Conservation (phyloP, 31 red algal species). For the Bonnemaisonia californica region DNA sequence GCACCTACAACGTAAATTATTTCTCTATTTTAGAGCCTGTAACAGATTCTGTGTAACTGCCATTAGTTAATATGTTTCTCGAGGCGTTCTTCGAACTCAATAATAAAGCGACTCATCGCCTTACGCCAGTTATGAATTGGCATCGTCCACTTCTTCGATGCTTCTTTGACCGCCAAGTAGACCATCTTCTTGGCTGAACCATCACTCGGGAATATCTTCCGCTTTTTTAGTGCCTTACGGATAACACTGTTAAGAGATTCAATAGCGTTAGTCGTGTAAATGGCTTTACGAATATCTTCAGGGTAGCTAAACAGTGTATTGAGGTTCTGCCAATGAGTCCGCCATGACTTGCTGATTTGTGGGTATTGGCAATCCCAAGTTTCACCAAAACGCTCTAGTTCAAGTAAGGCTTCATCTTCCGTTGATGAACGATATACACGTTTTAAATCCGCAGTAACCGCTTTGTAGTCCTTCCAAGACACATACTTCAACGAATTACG, state of each 20-base stretch:
- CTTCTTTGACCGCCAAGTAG: constrained; percentile 9
- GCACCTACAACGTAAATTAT: too few relatives aligned
- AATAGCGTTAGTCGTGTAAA: constrained; percentile 36
- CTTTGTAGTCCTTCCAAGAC: constrained; percentile 17
- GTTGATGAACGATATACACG: not conserved
- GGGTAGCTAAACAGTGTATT: not conserved
- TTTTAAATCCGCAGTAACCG: not conserved
- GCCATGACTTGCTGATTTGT: not conserved
- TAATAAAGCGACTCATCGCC: not conserved
- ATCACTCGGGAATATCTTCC: not conserved
- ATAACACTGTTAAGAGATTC: constrained; percentile 8
- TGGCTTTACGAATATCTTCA: not conserved
- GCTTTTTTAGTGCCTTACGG: not conserved
- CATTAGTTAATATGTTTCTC: too few relatives aligned
- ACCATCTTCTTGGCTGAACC: not conserved
- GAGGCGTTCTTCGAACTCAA: not conserved
- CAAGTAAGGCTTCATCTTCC: not conserved
- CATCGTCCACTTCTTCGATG: constrained; percentile 15
- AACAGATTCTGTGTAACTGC: too few relatives aligned
- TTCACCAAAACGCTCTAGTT: constrained; percentile 1
- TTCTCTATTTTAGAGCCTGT: too few relatives aligned
- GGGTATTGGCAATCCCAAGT: not conserved
- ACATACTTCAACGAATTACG: constrained; percentile 14
- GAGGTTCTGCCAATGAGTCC: not conserved
- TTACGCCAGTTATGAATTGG: constrained; percentile 9